These are phyloP conservation scores for Candida verbasci DNA, from an alignment of 805 yeast species.

Conservation along the genomic window DNA sequence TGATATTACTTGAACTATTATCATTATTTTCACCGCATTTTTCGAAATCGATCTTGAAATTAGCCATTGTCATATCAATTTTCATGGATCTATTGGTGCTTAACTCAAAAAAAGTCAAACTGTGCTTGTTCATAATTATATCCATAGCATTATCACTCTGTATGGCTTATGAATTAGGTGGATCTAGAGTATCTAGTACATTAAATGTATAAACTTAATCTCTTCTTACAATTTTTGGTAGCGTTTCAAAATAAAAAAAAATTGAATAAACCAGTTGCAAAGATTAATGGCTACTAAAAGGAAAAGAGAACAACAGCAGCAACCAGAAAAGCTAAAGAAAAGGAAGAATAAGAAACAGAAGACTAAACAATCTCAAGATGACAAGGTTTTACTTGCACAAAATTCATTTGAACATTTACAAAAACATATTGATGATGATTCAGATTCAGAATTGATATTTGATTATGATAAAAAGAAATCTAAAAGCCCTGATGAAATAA, in stretches of 20 bases:
- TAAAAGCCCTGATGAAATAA: slow-evolving; percentile 18
- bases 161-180: neutral
- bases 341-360: slow-evolving; percentile 18
- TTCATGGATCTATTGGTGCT: neutral
- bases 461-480: slow-evolving; percentile 16
- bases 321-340: slow-evolving; percentile 13
- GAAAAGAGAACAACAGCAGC: slow-evolving; percentile 20
- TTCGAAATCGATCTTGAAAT: slow-evolving; percentile 4
- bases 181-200: neutral
- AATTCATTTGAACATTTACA: slow-evolving; percentile 21
- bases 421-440: slow-evolving; percentile 11
- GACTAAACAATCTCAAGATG: slow-evolving; percentile 2
- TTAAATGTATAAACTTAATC: neutral
- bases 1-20: slow-evolving; percentile 4
- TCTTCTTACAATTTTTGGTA: neutral
- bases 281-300: slow-evolving; percentile 15
- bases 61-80: neutral
- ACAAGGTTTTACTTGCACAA: slow-evolving; percentile 3
- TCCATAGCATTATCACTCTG: neutral
- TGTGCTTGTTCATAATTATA: neutral
- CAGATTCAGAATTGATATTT: slow-evolving; percentile 20
- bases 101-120: neutral
- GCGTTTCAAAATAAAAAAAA: neutral
- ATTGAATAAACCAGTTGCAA: too few species aligned
- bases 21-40: slow-evolving; percentile 3